These are phyloP conservation scores for Lolium perenne DNA, from an alignment of 176 grass and related monocot genomes.

Conservation along the genomic window DNA sequence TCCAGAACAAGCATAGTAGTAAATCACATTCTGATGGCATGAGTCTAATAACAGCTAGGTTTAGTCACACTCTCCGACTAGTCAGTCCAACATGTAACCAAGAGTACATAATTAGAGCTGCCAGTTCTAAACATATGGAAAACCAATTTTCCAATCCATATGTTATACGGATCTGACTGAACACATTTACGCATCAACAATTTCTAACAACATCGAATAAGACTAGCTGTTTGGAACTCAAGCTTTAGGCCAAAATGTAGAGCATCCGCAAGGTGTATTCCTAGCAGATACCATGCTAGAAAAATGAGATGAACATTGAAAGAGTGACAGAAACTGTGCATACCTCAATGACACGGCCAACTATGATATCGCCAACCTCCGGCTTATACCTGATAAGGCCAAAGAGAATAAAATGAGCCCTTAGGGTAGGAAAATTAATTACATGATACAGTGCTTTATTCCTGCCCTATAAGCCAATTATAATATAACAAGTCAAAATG, in stretches of 20 bases:
- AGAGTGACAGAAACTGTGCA: not conserved
- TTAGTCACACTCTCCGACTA: not conserved
- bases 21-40: not conserved
- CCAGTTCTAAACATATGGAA: not conserved
- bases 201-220: not conserved
- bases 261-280: not conserved
- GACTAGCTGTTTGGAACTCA: not conserved
- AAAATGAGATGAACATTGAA: not conserved
- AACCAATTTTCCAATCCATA: not conserved
- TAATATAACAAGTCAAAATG: not conserved
- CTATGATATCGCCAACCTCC: constrained; percentile 98
- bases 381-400: constrained; percentile 78
- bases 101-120: not conserved
- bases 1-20: not conserved
- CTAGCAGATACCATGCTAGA: constrained; percentile 3
- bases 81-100: not conserved
- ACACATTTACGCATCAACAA: not conserved
- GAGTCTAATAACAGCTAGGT: not conserved
- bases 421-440: not conserved
- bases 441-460: not conserved
- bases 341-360: constrained; percentile 95
- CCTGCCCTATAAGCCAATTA: not conserved
- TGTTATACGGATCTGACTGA: not conserved
- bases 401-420: constrained; percentile 13
- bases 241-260: not conserved